Evolutionary conservation across 495 filamentous ascomycete genomes (phyloP).

Genomic region (Aspergillus asperescens): DNA sequence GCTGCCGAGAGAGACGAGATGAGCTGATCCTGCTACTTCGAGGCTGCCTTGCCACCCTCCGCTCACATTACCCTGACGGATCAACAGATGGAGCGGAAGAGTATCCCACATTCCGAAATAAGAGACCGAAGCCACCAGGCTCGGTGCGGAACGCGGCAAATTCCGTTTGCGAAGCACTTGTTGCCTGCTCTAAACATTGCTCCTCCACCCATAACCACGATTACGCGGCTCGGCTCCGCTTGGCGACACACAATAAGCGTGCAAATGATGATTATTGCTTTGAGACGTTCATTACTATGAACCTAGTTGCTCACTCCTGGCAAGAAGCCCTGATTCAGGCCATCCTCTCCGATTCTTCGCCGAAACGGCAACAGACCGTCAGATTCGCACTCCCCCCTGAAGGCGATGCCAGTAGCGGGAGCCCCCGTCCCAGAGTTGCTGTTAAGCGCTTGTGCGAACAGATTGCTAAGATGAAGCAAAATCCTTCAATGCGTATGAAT

Average conservation of each 20-base stretch:
- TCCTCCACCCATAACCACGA: constrained; percentile 3
- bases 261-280: neutral
- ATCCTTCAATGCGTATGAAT: constrained; percentile 9
- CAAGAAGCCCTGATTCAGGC: constrained; percentile 20
- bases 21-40: constrained; percentile 5
- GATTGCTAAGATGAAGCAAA: constrained; percentile 6
- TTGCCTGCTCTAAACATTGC: neutral
- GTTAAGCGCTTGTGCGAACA: constrained; percentile 11
- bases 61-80: neutral
- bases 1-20: neutral
- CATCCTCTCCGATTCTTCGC: constrained; percentile 35
- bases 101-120: neutral
- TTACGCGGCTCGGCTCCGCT: constrained; percentile 6
- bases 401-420: neutral
- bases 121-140: neutral
- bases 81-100: neutral
- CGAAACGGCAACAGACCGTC: neutral
- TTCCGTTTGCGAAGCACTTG: neutral
- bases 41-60: constrained; percentile 1
- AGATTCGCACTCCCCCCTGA: neutral
- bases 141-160: neutral
- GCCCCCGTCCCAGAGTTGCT: neutral
- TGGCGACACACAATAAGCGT: constrained; percentile 6
- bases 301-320: neutral
- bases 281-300: constrained; percentile 6